Percentiles rank a stretch among this genome's conserved stretches.
These are phyloP conservation scores for Silene coronaria DNA, from an alignment of 179 eudicot genomes.

Conservation along the genomic window DNA sequence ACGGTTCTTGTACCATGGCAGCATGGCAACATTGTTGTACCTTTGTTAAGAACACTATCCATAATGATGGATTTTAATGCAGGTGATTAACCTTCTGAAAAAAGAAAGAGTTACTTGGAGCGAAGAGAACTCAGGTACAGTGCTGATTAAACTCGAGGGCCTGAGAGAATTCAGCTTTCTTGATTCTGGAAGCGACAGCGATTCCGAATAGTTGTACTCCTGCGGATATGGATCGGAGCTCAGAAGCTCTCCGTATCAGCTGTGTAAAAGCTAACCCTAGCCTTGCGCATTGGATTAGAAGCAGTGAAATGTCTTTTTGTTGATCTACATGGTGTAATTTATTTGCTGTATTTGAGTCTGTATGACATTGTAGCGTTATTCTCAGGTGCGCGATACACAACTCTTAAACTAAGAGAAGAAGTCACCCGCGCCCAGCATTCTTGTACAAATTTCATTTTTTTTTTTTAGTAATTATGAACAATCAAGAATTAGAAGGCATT, in stretches of 20 bases:
- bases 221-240: background rate
- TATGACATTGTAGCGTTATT: background rate
- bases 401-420: background rate
- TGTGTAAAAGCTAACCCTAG: conserved; percentile 16
- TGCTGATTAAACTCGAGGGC: conserved; percentile 67
- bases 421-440: conserved; percentile 5
- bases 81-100: conserved; percentile 63
- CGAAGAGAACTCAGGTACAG: conserved; percentile 79
- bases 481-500: background rate
- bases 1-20: no score
- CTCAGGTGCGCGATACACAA: background rate
- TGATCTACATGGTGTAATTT: background rate
- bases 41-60: background rate
- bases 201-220: conserved; percentile 30
- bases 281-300: conserved; percentile 3
- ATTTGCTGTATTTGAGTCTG: background rate
- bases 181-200: conserved; percentile 51
- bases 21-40: no score
- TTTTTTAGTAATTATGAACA: background rate
- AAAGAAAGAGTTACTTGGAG: conserved; percentile 59
- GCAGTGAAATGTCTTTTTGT: background rate
- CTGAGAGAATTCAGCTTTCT: conserved; percentile 70
- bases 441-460: background rate
- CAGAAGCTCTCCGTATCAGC: background rate
- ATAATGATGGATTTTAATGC: conserved; percentile 15